Evolutionary conservation across 352 stramenopile species (phyloP).

Genomic region (Hyaloperonospora brassicae): DNA sequence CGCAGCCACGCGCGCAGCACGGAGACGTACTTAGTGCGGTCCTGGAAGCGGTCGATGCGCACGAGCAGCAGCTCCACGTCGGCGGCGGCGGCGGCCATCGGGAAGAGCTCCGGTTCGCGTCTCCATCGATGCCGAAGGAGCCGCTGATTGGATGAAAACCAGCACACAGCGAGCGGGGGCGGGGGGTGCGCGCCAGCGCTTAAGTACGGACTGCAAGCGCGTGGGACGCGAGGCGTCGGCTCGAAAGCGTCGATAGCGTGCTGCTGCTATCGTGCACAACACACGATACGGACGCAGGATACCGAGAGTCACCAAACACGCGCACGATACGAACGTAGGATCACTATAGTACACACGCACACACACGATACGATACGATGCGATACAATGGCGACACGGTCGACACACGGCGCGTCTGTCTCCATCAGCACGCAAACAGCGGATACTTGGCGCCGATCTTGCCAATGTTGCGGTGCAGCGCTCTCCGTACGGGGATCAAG

Average conservation of each 20-base stretch:
- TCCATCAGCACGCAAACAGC: constrained; percentile 56
- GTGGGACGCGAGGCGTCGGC: too few species aligned
- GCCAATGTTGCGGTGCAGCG: constrained; percentile 68
- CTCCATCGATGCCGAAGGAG: not conserved
- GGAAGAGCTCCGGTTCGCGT: not conserved
- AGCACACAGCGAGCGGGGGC: too few species aligned
- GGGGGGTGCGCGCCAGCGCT: too few species aligned
- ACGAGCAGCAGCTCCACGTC: constrained; percentile 52
- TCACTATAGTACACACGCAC: not conserved
- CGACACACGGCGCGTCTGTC: not conserved
- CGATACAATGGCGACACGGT: not conserved
- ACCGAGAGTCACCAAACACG: too few species aligned
- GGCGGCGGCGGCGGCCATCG: too few species aligned
- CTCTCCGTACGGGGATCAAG: constrained; percentile 64
- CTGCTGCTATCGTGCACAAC: too few species aligned
- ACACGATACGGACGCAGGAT: too few species aligned
- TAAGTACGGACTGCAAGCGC: too few species aligned
- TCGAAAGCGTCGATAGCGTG: too few species aligned
- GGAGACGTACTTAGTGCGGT: constrained; percentile 50
- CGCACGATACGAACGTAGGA: too few species aligned
- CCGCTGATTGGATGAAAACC: not conserved
- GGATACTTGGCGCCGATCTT: constrained; percentile 66
- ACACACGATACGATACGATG: not conserved
- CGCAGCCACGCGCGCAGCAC: constrained; percentile 49
- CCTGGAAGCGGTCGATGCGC: constrained; percentile 62